Conservation (phyloP, 2,329 filamentous ascomycete genomes). For the Passalora sequoiae region DNA sequence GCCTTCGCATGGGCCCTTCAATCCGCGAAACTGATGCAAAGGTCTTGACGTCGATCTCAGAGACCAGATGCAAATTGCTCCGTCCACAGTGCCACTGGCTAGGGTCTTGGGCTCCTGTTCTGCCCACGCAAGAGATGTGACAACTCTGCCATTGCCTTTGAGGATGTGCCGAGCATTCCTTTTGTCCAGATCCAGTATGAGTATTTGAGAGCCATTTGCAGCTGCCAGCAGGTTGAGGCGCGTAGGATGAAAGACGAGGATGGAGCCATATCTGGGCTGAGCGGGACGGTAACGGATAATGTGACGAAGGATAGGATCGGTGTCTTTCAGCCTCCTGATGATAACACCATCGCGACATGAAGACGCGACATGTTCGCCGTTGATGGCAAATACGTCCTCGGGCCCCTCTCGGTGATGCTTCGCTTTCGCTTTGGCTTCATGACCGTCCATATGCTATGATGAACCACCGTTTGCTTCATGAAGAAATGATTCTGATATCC, state of each 20-base stretch:
- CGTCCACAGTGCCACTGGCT: conserved; percentile 22
- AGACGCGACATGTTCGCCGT: conserved; percentile 20
- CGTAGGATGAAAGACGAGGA: conserved; percentile 19
- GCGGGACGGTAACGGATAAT: conserved; percentile 8
- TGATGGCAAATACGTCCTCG: conserved; percentile 15
- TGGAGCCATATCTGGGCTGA: conserved; percentile 12
- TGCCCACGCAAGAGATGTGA: conserved; percentile 18
- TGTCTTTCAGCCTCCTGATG: conserved; percentile 10
- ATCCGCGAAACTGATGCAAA: conserved; percentile 15
- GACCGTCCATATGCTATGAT: conserved; percentile 2
- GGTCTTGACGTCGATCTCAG: conserved; percentile 17
- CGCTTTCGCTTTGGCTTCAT: neutral
- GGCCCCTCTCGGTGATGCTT: neutral
- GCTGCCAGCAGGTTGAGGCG: conserved; percentile 21
- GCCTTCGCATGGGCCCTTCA: conserved; percentile 17
- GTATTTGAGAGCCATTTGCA: conserved; percentile 20
- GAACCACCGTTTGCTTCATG: too few relatives aligned
- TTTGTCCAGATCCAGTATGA: conserved; percentile 19
- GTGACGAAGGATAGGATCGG: conserved; percentile 3
- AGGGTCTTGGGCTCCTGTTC: conserved; percentile 14
- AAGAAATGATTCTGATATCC: neutral
- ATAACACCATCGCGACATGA: conserved; percentile 15
- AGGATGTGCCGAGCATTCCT: conserved; percentile 12
- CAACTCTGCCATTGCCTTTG: conserved; percentile 22
- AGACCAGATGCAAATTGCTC: conserved; percentile 23